Conservation (phyloP, 106 monocot species). For the Amphibolis antarctica region DNA sequence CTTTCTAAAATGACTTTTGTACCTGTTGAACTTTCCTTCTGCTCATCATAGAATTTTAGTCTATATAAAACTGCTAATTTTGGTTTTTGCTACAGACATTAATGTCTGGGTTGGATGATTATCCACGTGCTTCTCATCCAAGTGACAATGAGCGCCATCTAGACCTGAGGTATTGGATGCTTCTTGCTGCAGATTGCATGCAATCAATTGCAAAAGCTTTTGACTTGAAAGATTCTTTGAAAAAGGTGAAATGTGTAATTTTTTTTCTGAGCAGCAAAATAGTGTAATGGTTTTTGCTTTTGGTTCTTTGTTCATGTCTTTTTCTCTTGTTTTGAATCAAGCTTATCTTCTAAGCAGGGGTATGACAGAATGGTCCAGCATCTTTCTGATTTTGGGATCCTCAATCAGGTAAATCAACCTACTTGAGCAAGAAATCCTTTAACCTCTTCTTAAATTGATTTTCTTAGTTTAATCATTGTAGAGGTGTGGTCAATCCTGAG, state of each 20-base stretch:
- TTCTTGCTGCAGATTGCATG: slow-evolving; percentile 83
- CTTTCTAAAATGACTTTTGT: too few relatives aligned
- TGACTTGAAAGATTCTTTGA: slow-evolving; percentile 21
- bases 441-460: neutral
- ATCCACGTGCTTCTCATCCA: slow-evolving; percentile 96
- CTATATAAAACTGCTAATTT: too few relatives aligned
- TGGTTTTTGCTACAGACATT: slow-evolving; percentile 38
- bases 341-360: slow-evolving; percentile 31
- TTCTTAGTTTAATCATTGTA: neutral
- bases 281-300: too few relatives aligned
- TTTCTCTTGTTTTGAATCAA: neutral
- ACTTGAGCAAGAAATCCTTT: neutral
- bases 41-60: too few relatives aligned
- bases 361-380: slow-evolving; percentile 42
- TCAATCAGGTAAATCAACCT: slow-evolving; percentile 57
- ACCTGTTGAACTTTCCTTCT: too few relatives aligned
- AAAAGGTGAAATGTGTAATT: too few relatives aligned
- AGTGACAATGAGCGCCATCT: slow-evolving; percentile 81
- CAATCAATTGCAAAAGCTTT: slow-evolving; percentile 50
- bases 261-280: too few relatives aligned
- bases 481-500: neutral
- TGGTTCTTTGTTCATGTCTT: neutral
- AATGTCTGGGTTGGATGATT: slow-evolving; percentile 92
- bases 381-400: slow-evolving; percentile 62
- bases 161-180: slow-evolving; percentile 96